A percentile compares a stretch with the other conserved stretches of the same genome.
phyloP scores from a whole-genome alignment of 768 basidiomycete genomes.

The Cystofilobasidium macerans region DNA sequence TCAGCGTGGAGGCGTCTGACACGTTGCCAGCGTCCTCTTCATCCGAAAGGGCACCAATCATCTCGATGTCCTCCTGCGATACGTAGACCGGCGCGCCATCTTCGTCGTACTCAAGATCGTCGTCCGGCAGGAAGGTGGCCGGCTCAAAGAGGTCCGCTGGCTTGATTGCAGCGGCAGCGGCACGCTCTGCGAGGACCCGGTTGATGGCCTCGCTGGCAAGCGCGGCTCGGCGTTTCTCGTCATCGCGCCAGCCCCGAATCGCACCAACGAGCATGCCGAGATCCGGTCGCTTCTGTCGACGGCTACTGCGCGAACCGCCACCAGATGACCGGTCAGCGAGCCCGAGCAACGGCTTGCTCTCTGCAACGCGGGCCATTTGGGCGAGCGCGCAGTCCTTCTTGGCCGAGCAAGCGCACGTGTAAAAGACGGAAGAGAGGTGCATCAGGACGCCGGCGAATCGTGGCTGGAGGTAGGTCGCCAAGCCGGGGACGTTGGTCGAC shows the following conservation, averaged over 20 bases:
- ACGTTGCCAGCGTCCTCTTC: conserved; percentile 15
- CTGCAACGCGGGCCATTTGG: conserved; percentile 34
- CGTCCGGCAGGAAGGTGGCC: conserved; percentile 11
- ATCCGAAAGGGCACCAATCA: conserved; percentile 14
- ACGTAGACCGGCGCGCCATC: conserved; percentile 4
- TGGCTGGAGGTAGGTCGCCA: conserved; percentile 22
- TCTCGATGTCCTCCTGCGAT: conserved; percentile 1
- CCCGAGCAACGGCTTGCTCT: conserved; percentile 24
- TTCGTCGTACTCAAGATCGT: conserved; percentile 22
- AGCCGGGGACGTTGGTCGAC: conserved; percentile 13
- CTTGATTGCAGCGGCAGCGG: neutral
- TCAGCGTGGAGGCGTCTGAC: conserved; percentile 26
- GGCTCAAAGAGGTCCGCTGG: conserved; percentile 12
- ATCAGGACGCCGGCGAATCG: conserved; percentile 33
- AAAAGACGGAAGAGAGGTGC: conserved; percentile 34
- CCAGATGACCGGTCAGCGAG: conserved; percentile 25
- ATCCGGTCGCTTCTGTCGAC: conserved; percentile 28
- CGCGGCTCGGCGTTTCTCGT: conserved; percentile 26
- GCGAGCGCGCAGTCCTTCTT: conserved; percentile 34
- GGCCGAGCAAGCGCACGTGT: conserved; percentile 35
- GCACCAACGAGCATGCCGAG: conserved; percentile 35
- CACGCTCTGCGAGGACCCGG: neutral
- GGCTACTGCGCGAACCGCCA: conserved; percentile 12
- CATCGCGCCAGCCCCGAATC: conserved; percentile 36
- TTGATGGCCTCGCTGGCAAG: neutral